Base-by-base conservation (phyloP, 257 asterid genomes). In the Coffea canephora region DNA sequence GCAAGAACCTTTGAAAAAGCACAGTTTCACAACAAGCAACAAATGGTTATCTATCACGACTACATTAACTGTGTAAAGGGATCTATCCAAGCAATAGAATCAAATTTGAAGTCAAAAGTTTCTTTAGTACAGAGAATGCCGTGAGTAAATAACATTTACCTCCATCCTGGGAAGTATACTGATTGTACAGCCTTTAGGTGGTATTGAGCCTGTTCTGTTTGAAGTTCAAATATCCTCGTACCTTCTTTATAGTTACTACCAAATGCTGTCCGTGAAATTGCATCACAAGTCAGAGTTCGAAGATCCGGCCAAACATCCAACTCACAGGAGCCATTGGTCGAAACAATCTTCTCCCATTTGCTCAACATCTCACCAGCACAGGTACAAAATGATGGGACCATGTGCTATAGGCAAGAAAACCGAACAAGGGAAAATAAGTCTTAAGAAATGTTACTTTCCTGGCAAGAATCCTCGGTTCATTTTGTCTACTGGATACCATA, bases 1-100 rank as follows among this genome's bases (percentile, higher is more conserved):
- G 86, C 80, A 83, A 15, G 66, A 74, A 83, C 75, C 86, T 39
- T 2, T 39, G 4, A 39, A 39, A 39, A 39, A 39, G 2, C 43
- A 39, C 43, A 39, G 43, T 39, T 39, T 39, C 4, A 39, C 43
- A 39, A 39, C 4, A 39, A 39, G 4, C 43, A 39, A 39, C 43
- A 2, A 39, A 39, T 3, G 4, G 43, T 39, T 39, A 39, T 39
- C 0, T 39, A 39, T 39, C 43, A 39, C 43, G 2, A 39, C 43
- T 39, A 39, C 43, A 39, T 39, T 39, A 39, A 39, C 43, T 39
- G 4, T 2, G 43, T 39, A 39, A 39, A 39, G 43, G 43, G 43
- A 39, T 39, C 43, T 1, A 39, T 39, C 43, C 43, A 39, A n/a
- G n/a, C n/a, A 39, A 39, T 4, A 39, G 43, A 2, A 39, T 39